Evolutionary conservation across 441 rosid genomes (phyloP), one percentile per base, ranked within the genome.

Genomic region (Euphorbia celastroides): DNA sequence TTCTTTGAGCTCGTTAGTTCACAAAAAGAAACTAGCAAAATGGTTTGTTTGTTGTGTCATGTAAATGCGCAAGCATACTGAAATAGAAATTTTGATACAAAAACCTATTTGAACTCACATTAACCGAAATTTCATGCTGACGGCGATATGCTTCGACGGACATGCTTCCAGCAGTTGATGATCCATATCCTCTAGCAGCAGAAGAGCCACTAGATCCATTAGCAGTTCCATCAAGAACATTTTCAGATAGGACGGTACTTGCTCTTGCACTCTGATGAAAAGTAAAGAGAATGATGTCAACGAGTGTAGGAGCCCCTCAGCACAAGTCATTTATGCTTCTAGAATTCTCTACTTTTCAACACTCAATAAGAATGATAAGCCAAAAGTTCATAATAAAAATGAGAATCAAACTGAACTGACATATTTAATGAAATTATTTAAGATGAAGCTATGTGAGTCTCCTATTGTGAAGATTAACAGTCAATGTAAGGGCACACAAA

Each of bases 91-190:
- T 42, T 42, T 17, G 14, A 42, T 11, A 42, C 17, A 42, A 58
- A 10, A n/a, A 65, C n/a, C 26, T 30, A 48, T 31, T 20, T 17
- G 66, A 70, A 84, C 92, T 81, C 81, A 91, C 97, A 44, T 76
- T 75, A 62, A 90, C 92, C 32, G 95, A 78, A 72, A 95, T 92
- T 78, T 95, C 99, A 84, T 95, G 99, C 23, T 77, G 82, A 60
- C 78, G 81, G 32, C 88, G 82, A 71, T 92, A 95, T 61, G 86
- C 94, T 67, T 88, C 98, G 0, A 82, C 73, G 63, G 97, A 81
- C 11, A 88, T 67, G 74, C 63, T 75, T 59, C 74, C 90, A 5
- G 79, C 84, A 62, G 78, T 71, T 67, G 79, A 72, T 13, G 72
- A 41, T 70, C 82, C 86, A 71, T 74, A 74, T 59, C 74, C 88